Evolutionary conservation across 2,329 filamentous ascomycete genomes (phyloP).

Genomic region (Phoma herbarum): DNA sequence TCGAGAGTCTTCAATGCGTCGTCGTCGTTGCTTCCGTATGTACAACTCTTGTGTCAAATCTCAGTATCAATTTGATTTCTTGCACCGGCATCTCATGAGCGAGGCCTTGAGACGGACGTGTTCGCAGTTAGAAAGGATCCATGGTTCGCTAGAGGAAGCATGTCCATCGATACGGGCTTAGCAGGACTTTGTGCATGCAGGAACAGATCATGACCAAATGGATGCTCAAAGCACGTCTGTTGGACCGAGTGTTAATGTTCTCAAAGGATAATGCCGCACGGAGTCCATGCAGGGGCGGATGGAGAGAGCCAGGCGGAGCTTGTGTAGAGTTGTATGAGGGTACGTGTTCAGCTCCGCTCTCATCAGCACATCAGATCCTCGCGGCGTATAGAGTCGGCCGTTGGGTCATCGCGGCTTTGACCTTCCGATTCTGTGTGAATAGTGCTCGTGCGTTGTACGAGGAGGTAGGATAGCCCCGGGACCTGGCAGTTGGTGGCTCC

Average conservation of each 20-base stretch:
- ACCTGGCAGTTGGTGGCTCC: conserved; percentile 15
- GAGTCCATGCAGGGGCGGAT: neutral
- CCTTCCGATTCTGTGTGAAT: conserved; percentile 11
- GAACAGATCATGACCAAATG: neutral
- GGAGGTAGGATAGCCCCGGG: conserved; percentile 13
- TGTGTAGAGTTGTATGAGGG: neutral
- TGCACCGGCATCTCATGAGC: too few species aligned
- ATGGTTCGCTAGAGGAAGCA: neutral
- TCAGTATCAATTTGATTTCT: too few species aligned
- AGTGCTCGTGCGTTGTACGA: conserved; percentile 18
- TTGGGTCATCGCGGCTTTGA: conserved; percentile 6
- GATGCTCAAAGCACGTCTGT: neutral
- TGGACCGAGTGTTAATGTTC: neutral
- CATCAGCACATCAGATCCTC: neutral
- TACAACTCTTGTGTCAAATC: too few species aligned
- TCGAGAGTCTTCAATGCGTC: neutral
- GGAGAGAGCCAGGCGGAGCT: conserved; percentile 1
- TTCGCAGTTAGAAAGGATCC: neutral
- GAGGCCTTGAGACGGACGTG: neutral
- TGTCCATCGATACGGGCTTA: too few species aligned
- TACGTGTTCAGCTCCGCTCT: neutral
- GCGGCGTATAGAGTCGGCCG: neutral
- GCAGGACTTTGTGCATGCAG: neutral
- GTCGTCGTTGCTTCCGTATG: too few species aligned
- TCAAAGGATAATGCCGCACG: neutral